A percentile compares a stretch with the other conserved stretches of the same genome.
Evolutionary conservation across 2,329 filamentous ascomycete genomes (phyloP).

Genomic region (Cytospora paraplurivora): DNA sequence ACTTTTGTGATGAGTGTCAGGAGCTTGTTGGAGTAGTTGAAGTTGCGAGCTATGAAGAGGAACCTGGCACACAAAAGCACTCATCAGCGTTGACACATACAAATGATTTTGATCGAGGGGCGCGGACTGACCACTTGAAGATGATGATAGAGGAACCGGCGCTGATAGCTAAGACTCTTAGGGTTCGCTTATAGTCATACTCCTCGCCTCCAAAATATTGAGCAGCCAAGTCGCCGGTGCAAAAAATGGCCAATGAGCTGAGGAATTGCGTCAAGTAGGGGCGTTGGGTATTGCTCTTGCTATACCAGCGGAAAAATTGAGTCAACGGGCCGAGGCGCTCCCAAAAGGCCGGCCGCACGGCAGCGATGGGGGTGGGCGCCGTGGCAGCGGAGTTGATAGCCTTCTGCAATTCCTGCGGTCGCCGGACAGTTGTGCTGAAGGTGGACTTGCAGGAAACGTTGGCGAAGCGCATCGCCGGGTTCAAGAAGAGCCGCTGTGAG

Average conservation of each 20-base stretch:
- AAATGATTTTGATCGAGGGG: neutral
- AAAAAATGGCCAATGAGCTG: slow-evolving; percentile 76
- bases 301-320: slow-evolving; percentile 60
- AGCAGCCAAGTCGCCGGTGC: slow-evolving; percentile 75
- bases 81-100: slow-evolving; percentile 4
- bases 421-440: slow-evolving; percentile 13
- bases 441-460: neutral
- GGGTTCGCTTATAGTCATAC: slow-evolving; percentile 70
- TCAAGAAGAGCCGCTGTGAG: slow-evolving; percentile 5
- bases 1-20: slow-evolving; percentile 77
- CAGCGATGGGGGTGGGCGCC: slow-evolving; percentile 44
- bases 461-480: neutral
- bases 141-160: slow-evolving; percentile 71
- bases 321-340: slow-evolving; percentile 60
- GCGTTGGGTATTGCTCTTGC: slow-evolving; percentile 66
- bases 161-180: slow-evolving; percentile 74
- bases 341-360: slow-evolving; percentile 49
- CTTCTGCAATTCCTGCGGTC: slow-evolving; percentile 12
- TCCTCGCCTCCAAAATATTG: slow-evolving; percentile 65
- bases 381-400: slow-evolving; percentile 33
- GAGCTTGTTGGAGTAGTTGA: slow-evolving; percentile 77
- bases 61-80: slow-evolving; percentile 54
- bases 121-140: slow-evolving; percentile 71
- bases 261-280: slow-evolving; percentile 78
- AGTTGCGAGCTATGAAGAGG: slow-evolving; percentile 75